These are phyloP conservation scores for Penicillium manginii DNA, from an alignment of 495 filamentous ascomycete genomes.

Conservation along the genomic window DNA sequence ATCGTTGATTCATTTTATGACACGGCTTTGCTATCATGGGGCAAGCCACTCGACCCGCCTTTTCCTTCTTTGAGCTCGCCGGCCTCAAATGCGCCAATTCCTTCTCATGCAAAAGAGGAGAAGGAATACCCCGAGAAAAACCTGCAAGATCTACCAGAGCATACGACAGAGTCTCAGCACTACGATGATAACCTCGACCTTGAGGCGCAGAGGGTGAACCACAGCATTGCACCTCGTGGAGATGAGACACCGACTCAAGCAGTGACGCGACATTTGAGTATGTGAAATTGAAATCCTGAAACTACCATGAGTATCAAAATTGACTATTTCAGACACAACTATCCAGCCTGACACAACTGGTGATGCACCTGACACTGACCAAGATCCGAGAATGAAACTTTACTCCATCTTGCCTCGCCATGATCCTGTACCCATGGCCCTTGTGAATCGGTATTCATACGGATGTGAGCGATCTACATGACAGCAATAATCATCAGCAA, in stretches of 20 bases:
- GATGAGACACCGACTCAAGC: constrained; percentile 58
- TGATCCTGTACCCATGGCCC: constrained; percentile 67
- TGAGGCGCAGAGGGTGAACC: constrained; percentile 64
- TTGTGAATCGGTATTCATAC: constrained; percentile 69
- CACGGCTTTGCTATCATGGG: constrained; percentile 71
- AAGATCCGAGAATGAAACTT: constrained; percentile 61
- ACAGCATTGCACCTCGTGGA: constrained; percentile 47
- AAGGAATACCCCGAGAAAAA: constrained; percentile 13
- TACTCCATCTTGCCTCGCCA: constrained; percentile 59
- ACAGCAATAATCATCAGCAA: neutral
- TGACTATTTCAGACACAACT: constrained; percentile 51
- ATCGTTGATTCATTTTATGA: constrained; percentile 79
- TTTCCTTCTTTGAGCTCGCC: constrained; percentile 59
- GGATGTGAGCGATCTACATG: constrained; percentile 43
- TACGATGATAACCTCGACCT: constrained; percentile 62
- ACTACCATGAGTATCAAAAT: neutral
- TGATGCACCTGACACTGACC: constrained; percentile 54
- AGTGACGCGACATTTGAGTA: constrained; percentile 65
- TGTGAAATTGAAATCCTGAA: constrained; percentile 3
- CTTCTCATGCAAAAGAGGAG: constrained; percentile 19
- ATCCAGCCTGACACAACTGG: constrained; percentile 54
- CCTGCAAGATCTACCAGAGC: constrained; percentile 52
- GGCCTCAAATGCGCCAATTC: constrained; percentile 42
- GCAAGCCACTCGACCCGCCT: constrained; percentile 63
- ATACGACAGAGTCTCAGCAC: constrained; percentile 59